Evolutionary conservation across 2,329 filamentous ascomycete genomes (phyloP).

Genomic region (Periconia sp.): DNA sequence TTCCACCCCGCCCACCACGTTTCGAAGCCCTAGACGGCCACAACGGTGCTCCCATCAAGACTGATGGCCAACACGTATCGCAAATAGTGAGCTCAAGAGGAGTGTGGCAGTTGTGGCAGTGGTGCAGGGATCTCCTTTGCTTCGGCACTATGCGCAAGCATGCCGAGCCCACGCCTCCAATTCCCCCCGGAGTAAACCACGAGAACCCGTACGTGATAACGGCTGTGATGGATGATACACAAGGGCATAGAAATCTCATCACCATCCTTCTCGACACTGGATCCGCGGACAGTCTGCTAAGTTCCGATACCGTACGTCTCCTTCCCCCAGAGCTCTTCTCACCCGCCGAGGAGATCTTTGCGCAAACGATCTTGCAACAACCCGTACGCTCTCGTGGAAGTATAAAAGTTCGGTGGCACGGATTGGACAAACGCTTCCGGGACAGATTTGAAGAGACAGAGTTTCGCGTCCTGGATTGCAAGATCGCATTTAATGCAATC

Average conservation of each 20-base stretch:
- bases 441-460: background rate
- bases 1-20: no score
- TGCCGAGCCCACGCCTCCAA: no score
- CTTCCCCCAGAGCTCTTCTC: background rate
- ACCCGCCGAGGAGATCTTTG: background rate
- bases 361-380: background rate
- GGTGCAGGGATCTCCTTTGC: no score
- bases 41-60: no score
- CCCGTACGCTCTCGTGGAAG: background rate
- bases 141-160: no score
- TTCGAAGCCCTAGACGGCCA: no score
- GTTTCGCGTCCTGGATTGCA: background rate
- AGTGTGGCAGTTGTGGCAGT: no score
- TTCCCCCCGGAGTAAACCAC: no score
- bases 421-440: background rate
- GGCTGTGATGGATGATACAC: background rate
- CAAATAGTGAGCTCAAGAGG: no score
- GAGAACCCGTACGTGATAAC: no score
- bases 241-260: background rate
- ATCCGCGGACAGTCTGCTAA: background rate
- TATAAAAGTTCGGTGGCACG: background rate
- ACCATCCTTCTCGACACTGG: background rate
- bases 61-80: no score
- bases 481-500: background rate
- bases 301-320: background rate